Base-by-base conservation (phyloP, 2,329 filamentous ascomycete species). In the Lasiodiplodia hormozganensis region DNA sequence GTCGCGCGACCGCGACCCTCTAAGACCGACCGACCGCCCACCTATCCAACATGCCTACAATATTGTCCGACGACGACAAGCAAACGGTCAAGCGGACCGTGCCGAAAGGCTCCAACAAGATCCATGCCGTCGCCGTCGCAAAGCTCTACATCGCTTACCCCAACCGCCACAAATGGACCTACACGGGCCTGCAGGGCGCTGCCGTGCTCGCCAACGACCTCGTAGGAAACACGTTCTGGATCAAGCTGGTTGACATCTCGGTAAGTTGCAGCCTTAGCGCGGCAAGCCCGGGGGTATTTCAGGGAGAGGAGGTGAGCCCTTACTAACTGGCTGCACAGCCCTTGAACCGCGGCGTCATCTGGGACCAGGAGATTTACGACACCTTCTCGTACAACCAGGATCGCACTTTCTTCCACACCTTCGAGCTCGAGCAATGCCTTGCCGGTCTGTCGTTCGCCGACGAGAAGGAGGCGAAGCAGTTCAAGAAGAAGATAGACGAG, bases 331-430 rank as follows among this genome's bases (percentile, higher is more conserved):
- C 8, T 21, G 38, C 70, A n/a, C 76, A 95, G 90, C 87, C 93
- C 68, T 85, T 90, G 62, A 90, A 89, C 77, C 88, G 91, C 77
- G 94, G 95, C 69, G 94, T 97, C 62, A 91, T 97, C 75, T 97
- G 93, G 93, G 94, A 97, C 76, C 95, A 98, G 82, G 96, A 99
- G 82, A 93, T 99, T 75, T 99, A 97, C 82, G 95, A 99, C 74
- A 90, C 89, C 62, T 98, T 97, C 86, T 85, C 86, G 71, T 99
- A 98, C 85, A 97, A 97, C 82, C 95, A 97, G 77, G 96, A 99
- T 79, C 90, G 96, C 70, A 95, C 93, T 70, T 99, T 97, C 82
- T 99, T 99, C 82, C 94, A 98, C 81, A 94, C 93, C 6, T 99
- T 99, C 78, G 96, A 99, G 82, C 87, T 97, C 68, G 94, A 98